Evolutionary conservation across 805 yeast genomes (phyloP), one percentile per base, ranked within the genome.

Genomic region (Monosporozyma solicola): DNA sequence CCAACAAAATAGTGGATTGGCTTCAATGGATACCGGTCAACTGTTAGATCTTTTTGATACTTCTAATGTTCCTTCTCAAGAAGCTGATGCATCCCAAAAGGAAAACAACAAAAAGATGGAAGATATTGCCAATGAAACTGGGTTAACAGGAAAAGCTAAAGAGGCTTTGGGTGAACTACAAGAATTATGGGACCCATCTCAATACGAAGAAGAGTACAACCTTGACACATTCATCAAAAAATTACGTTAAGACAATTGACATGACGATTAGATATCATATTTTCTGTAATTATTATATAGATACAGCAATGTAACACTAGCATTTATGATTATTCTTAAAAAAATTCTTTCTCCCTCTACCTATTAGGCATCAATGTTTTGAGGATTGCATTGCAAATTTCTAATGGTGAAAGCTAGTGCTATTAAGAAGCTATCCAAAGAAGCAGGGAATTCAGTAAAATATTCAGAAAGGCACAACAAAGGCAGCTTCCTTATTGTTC

Each of bases 21-120:
- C 88, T 2, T 87, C 97, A 0, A 94, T 94, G 99, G 97, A 89
- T 63, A 92, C 99, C 0, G 89, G 87, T 64, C 98, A 94, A 69
- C 75, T 94, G 55, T 73, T 94, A 43, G 98, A 94, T 64, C 72
- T 94, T 65, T 94, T 94, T 65, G 89, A 87, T 59, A 84, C 85
- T 5, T 86, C 85, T 51, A 87, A 82, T 44, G 69, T 66, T 20
- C 77, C 74, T 2, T 67, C 71, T 57, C 74, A 64, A 51, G 73
- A 69, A 3, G 59, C 62, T 22, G 73, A 66, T 5, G 72, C 67
- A 20, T 68, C 62, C 13, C 54, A 54, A 9, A 64, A 60, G 25
- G 48, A 59, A 4, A 63, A 60, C n/a, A 71, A 61, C 10, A 61
- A 64, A 13, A 64, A 57, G 16, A 65, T 68, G 41, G 76, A 72